phyloP scores from a whole-genome alignment of 2,329 filamentous ascomycete genomes.

The Ceratocystis alfenasii region DNA sequence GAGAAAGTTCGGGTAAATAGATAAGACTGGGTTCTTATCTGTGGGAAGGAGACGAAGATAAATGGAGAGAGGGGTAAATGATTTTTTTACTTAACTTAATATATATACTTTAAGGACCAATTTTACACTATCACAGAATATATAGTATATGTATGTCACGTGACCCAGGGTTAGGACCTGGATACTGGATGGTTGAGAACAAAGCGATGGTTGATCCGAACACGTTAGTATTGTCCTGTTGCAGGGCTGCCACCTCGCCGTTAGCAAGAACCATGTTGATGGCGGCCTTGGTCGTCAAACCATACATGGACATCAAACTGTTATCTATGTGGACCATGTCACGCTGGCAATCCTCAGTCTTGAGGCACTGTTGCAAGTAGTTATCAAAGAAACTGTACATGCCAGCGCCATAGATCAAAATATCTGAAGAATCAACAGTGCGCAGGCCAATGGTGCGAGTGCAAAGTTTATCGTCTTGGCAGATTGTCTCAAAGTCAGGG shows the following conservation, averaged over 20 bases:
- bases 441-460: conserved; percentile 52
- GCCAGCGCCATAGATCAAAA: conserved; percentile 61
- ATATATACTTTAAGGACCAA: no score
- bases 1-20: no score
- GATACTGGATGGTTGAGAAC: conserved; percentile 30
- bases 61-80: no score
- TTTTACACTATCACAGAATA: no score
- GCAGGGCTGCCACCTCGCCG: conserved; percentile 41
- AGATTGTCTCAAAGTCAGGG: conserved; percentile 53
- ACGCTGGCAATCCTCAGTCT: conserved; percentile 57
- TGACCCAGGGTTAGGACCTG: no score
- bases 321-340: conserved; percentile 66
- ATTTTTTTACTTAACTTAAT: no score
- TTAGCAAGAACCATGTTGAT: conserved; percentile 60
- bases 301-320: conserved; percentile 50
- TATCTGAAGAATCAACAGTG: conserved; percentile 50
- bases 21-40: no score
- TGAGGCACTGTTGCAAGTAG: conserved; percentile 60
- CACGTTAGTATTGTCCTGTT: conserved; percentile 51
- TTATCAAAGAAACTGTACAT: conserved; percentile 78
- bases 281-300: conserved; percentile 61
- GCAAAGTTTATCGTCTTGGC: conserved; percentile 38
- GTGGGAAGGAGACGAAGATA: no score
- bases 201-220: conserved; percentile 51
- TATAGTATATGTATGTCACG: no score